Evolutionary conservation across 179 eudicot species (phyloP), one percentile per base, ranked within the genome.

Genomic region (Dionaea muscipula): DNA sequence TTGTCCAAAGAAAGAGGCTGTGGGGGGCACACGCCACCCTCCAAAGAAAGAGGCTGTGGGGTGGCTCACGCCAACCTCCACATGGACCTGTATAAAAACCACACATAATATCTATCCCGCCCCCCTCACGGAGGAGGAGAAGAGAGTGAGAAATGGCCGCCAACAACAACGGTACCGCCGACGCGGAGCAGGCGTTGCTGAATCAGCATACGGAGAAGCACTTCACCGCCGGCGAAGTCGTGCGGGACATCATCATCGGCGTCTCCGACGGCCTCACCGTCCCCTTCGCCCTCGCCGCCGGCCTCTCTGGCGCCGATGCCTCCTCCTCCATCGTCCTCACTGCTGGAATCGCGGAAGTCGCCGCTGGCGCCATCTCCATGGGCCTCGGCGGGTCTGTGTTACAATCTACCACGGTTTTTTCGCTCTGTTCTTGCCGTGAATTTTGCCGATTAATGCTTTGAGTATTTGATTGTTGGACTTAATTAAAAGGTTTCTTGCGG

Each of bases 341-440:
- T 17, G 97, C 97, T 56, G 97, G 97, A 27, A 72, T 89, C 21
- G 97, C 97, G 3, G 97, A 89, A 49, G 89, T 89, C 26, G 97
- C 93, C 47, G 97, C 97, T 67, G 97, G 97, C 41, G 97, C 97
- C 57, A 85, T 89, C 57, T 83, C 97, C 68, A 85, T 85, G 95
- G 97, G 97, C 28, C 95, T 89, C 60, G 97, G 95, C 68, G 97
- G 95, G 88, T 14, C 2, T 47, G 35, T 26, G 15, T 7, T 5
- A 15, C 9, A 2, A n/a, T n/a, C n/a, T n/a, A n/a, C n/a, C n/a
- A n/a, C n/a, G n/a, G n/a, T n/a, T n/a, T 9, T 0, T 2, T n/a
- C 26, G 40, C 20, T 46, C 2, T 33, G 7, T 6, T 24, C 15
- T 61, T 31, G 47, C 10, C 4, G 12, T n/a, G 2, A 47, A 28